Evolutionary conservation across 129 eudicot genomes (phyloP), one percentile per base, ranked within the genome.

Genomic region (Ambrosia artemisiifolia): DNA sequence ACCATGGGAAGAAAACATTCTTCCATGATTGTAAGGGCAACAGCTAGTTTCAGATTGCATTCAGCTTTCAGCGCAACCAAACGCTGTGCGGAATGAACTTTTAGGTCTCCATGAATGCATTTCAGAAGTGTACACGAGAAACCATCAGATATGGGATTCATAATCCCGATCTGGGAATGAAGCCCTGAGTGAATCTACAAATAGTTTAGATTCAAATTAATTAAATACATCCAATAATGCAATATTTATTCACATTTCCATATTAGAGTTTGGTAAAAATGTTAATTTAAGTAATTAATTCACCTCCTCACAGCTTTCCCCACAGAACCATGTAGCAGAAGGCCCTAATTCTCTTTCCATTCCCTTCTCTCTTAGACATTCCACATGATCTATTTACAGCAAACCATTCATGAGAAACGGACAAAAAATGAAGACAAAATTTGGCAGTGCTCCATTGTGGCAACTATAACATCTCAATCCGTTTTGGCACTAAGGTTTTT

Each of bases 1-100:
- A 89, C 92, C 99, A 90, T 94, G 17, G 94, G 96, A 38, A 94
- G 90, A 86, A 94, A 94, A 83, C 97, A 94, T 73, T 94, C 99
- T 85, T 94, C 99, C 97, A 94, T 87, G 17, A 94, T 94, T 60
- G 97, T 94, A 66, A 88, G 88, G 3, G 99, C 96, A 83, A 94
- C 99, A 62, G 99, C 97, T 78, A 94, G 75, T 74, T 94, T 94
- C 71, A 89, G 72, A 82, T 94, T 94, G 94, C 97, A 94, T 77
- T 90, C 97, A 61, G 97, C 97, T 83, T 82, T 90, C 67, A 90
- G 68, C 61, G 99, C 96, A 78, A 91, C 87, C 56, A 83, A 79
- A 11, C 81, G 84, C 51, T 84, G 91, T 54, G 84, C 82, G 16
- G 95, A 86, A 75, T 88, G 86, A 47, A 84, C 81, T 69, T 84